These are phyloP conservation scores for Leccinum imitatum DNA, from an alignment of 768 basidiomycete genomes.

Conservation along the genomic window DNA sequence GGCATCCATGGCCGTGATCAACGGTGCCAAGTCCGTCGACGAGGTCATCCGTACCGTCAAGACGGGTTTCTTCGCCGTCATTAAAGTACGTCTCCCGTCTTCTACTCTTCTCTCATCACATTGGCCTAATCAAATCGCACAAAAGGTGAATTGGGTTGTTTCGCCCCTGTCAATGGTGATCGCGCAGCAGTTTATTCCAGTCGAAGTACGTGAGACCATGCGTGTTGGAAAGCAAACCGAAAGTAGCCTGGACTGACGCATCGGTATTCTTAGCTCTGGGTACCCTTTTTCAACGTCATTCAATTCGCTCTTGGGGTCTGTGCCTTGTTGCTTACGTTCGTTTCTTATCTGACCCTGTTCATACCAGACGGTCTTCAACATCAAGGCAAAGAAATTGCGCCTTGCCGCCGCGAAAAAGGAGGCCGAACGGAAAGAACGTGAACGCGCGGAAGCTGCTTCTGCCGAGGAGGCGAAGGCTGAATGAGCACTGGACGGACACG, in stretches of 20 bases:
- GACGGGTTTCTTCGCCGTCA: constrained; percentile 69
- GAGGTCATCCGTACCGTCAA: constrained; percentile 68
- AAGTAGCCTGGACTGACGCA: constrained; percentile 3
- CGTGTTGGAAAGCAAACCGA: neutral
- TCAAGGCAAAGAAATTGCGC: constrained; percentile 63
- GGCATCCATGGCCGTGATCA: constrained; percentile 79
- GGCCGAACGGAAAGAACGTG: constrained; percentile 36
- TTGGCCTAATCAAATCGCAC: constrained; percentile 1
- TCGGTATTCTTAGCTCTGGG: constrained; percentile 67
- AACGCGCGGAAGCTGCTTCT: constrained; percentile 24
- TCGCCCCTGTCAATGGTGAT: constrained; percentile 72
- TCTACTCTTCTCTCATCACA: neutral
- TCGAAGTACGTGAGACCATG: constrained; percentile 50
- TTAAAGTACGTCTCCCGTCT: constrained; percentile 49
- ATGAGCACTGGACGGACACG: constrained; percentile 10
- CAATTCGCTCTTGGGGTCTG: constrained; percentile 76
- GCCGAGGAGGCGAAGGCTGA: constrained; percentile 15
- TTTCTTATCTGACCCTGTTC: neutral
- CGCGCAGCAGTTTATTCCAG: constrained; percentile 78
- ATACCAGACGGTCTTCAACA: constrained; percentile 68
- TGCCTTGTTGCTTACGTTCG: constrained; percentile 4
- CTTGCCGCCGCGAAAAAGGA: constrained; percentile 56
- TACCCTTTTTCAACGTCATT: constrained; percentile 80
- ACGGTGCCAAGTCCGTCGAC: constrained; percentile 67
- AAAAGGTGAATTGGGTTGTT: constrained; percentile 75